Evolutionary conservation across 1,139 yeast genomes (phyloP).

Genomic region (Lipomyces yarrowii): DNA sequence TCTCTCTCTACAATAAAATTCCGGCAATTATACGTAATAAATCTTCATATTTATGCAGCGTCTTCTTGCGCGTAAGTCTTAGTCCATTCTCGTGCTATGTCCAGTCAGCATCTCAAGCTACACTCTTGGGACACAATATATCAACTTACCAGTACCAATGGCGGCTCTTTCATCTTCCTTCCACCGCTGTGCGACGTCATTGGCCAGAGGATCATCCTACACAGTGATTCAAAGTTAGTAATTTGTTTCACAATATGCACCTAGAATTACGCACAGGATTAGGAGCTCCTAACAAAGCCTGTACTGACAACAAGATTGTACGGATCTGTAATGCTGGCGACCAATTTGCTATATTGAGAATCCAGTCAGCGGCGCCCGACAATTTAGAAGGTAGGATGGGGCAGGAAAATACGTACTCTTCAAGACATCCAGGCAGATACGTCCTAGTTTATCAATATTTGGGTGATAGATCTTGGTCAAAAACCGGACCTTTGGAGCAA

Average conservation of each 20-base stretch:
- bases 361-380: background rate
- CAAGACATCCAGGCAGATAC: slow-evolving; percentile 92
- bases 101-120: background rate
- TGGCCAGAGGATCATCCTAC: slow-evolving; percentile 89
- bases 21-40: background rate
- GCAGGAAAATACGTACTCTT: slow-evolving; percentile 55
- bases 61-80: slow-evolving; percentile 30
- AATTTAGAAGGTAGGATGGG: background rate
- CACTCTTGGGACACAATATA: background rate
- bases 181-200: slow-evolving; percentile 98
- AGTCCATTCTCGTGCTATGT: slow-evolving; percentile 34
- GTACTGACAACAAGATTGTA: slow-evolving; percentile 88
- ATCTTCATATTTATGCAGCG: slow-evolving; percentile 1
- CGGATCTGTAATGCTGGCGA: slow-evolving; percentile 97
- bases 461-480: slow-evolving; percentile 95
- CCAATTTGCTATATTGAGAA: slow-evolving; percentile 59
- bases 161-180: slow-evolving; percentile 81
- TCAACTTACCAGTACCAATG: slow-evolving; percentile 66
- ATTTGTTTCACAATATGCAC: background rate
- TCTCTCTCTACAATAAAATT: background rate
- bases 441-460: slow-evolving; percentile 89
- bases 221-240: background rate
- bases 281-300: slow-evolving; percentile 92
- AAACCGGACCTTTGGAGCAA: slow-evolving; percentile 49
- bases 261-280: slow-evolving; percentile 55